These are phyloP conservation scores for Xylariaceae sp. DNA, from an alignment of 2,329 filamentous ascomycete species.

Conservation along the genomic window DNA sequence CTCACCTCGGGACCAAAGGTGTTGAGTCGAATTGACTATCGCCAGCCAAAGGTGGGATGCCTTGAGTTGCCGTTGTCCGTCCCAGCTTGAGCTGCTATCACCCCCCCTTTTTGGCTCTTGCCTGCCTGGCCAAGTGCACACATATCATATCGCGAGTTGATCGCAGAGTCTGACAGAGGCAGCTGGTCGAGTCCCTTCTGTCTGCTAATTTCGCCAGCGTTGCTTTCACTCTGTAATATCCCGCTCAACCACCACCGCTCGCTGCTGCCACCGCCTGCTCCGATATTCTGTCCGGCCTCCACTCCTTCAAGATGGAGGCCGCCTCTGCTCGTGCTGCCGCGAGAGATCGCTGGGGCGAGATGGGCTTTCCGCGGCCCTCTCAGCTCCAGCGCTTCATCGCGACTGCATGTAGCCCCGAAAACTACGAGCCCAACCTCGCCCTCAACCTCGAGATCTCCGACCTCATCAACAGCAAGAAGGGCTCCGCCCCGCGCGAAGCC, in stretches of 20 bases:
- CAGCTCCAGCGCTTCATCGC: constrained; percentile 94
- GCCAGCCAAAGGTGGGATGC: no score
- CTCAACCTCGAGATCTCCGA: constrained; percentile 95
- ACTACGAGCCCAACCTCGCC: constrained; percentile 96
- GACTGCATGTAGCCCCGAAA: constrained; percentile 93
- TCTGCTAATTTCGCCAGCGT: no score
- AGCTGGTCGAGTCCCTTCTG: no score
- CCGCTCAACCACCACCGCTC: neutral
- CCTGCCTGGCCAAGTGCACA: no score
- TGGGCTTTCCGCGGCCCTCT: constrained; percentile 72
- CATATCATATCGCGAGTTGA: no score
- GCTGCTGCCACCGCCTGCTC: neutral
- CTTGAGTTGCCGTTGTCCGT: no score
- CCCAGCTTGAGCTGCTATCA: no score
- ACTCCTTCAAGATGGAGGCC: constrained; percentile 69
- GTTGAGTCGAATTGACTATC: no score
- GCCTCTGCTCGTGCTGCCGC: constrained; percentile 92
- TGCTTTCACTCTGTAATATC: no score
- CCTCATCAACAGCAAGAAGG: constrained; percentile 96
- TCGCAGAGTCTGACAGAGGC: no score
- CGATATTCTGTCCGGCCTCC: neutral
- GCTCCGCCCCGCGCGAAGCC: constrained; percentile 89
- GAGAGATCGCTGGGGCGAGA: constrained; percentile 86
- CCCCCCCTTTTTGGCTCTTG: no score
- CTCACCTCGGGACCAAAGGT: no score